A percentile compares a stretch with the other conserved stretches of the same genome.
Conservation (phyloP, 2,329 filamentous ascomycete species). For the Colletotrichum tropicicola region DNA sequence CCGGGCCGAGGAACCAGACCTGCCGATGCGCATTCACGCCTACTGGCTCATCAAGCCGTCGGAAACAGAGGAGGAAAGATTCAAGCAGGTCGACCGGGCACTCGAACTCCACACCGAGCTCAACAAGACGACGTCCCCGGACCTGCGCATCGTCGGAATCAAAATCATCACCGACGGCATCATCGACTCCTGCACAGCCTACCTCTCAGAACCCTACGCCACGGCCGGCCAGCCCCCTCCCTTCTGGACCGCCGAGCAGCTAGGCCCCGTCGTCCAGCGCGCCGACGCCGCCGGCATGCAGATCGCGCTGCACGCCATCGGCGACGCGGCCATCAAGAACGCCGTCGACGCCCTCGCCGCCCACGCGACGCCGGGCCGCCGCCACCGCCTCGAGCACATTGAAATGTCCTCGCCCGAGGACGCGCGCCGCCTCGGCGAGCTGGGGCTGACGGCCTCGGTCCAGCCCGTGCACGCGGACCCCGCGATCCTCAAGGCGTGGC, state of each 20-base stretch:
- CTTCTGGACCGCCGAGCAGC: slow-evolving; percentile 58
- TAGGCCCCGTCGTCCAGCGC: slow-evolving; percentile 57
- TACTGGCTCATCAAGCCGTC: slow-evolving; percentile 66
- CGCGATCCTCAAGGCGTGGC: slow-evolving; percentile 65
- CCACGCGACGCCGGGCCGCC: slow-evolving; percentile 46
- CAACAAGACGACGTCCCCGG: slow-evolving; percentile 44
- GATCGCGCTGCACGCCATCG: slow-evolving; percentile 66
- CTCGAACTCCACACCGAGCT: slow-evolving; percentile 51
- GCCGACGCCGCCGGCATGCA: slow-evolving; percentile 60
- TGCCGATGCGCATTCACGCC: slow-evolving; percentile 59
- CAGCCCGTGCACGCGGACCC: slow-evolving; percentile 61
- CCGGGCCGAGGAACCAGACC: slow-evolving; percentile 42
- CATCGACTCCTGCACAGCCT: slow-evolving; percentile 66
- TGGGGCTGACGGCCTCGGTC: slow-evolving; percentile 61
- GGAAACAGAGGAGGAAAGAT: slow-evolving; percentile 47
- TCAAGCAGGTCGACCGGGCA: slow-evolving; percentile 59
- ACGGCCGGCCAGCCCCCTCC: slow-evolving; percentile 53
- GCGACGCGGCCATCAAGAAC: slow-evolving; percentile 59
- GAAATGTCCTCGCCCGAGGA: slow-evolving; percentile 61
- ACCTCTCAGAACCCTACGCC: slow-evolving; percentile 61
- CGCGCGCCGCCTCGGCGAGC: slow-evolving; percentile 56
- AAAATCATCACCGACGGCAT: slow-evolving; percentile 68
- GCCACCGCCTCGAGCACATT: slow-evolving; percentile 67
- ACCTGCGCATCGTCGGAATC: slow-evolving; percentile 60
- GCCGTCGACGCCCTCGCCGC: slow-evolving; percentile 58